Evolutionary conservation across 805 yeast species (phyloP).

Genomic region (Ogataea methylovora): DNA sequence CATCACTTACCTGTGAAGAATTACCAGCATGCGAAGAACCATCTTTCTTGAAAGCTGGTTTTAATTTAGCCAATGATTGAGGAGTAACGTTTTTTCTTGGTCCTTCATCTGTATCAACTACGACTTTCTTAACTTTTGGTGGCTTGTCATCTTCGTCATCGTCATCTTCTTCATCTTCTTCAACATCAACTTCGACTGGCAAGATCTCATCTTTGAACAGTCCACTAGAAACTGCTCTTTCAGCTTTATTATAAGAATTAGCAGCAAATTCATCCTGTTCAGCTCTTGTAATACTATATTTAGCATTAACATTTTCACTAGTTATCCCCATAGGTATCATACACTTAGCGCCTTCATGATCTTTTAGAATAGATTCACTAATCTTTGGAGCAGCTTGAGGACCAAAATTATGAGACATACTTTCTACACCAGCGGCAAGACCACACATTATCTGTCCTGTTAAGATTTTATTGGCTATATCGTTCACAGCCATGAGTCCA

Average conservation of each 20-base stretch:
- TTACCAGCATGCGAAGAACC: slow-evolving; percentile 95
- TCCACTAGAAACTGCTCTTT: slow-evolving; percentile 59
- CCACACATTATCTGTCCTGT: slow-evolving; percentile 89
- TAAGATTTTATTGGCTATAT: slow-evolving; percentile 80
- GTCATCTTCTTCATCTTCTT: slow-evolving; percentile 46
- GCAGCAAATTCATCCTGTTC: slow-evolving; percentile 91
- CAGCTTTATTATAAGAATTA: slow-evolving; percentile 78
- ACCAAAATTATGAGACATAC: slow-evolving; percentile 90
- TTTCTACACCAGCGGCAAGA: slow-evolving; percentile 87
- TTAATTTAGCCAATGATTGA: slow-evolving; percentile 61
- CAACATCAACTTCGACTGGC: slow-evolving; percentile 61
- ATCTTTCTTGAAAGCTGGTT: slow-evolving; percentile 78
- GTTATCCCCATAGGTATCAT: slow-evolving; percentile 95
- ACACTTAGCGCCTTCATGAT: slow-evolving; percentile 57
- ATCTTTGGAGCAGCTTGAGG: slow-evolving; percentile 62
- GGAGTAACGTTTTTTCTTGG: slow-evolving; percentile 84
- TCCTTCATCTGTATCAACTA: slow-evolving; percentile 51
- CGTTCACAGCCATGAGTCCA: slow-evolving; percentile 85
- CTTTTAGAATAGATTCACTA: slow-evolving; percentile 37
- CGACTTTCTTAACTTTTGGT: slow-evolving; percentile 19
- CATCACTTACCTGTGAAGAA: slow-evolving; percentile 93
- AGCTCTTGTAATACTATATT: slow-evolving; percentile 54
- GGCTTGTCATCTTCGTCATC: slow-evolving; percentile 42
- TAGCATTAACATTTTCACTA: slow-evolving; percentile 79
- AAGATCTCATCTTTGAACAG: slow-evolving; percentile 84